Evolutionary conservation across 305 asterid species (phyloP).

Genomic region (Fraxinus greggii): DNA sequence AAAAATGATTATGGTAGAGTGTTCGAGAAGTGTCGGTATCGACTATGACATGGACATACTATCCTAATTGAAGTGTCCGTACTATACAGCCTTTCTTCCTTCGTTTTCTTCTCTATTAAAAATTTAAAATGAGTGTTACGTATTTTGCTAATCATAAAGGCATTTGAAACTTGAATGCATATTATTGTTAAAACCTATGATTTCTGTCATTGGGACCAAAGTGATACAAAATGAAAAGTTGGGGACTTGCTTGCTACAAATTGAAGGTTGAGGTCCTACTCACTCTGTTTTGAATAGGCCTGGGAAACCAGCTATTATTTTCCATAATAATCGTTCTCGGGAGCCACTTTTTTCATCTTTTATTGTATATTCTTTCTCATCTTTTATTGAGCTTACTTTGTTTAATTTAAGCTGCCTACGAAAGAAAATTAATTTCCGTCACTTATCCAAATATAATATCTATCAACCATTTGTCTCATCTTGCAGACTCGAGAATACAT

Average conservation of each 20-base stretch:
- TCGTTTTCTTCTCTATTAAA: neutral
- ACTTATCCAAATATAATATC: slow-evolving; percentile 9
- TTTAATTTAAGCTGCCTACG: neutral
- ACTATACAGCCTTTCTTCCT: neutral
- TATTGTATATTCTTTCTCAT: neutral
- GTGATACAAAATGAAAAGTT: neutral
- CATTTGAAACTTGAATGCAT: neutral
- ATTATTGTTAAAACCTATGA: neutral
- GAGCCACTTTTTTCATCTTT: neutral
- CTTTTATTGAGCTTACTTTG: neutral
- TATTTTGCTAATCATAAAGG: neutral
- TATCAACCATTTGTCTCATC: slow-evolving; percentile 24
- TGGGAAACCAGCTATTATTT: neutral
- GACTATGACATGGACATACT: too few species aligned
- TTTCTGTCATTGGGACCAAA: neutral
- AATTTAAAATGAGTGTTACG: neutral
- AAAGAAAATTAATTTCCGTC: neutral
- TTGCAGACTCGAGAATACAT: slow-evolving; percentile 59
- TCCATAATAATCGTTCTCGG: neutral
- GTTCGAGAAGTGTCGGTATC: too few species aligned
- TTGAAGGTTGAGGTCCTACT: neutral
- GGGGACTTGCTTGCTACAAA: neutral
- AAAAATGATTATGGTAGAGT: too few species aligned
- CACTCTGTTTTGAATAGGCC: neutral
- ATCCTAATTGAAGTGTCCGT: too few species aligned